phyloP scores from a whole-genome alignment of 2,329 filamentous ascomycete genomes.

The Penicillium thymicola region DNA sequence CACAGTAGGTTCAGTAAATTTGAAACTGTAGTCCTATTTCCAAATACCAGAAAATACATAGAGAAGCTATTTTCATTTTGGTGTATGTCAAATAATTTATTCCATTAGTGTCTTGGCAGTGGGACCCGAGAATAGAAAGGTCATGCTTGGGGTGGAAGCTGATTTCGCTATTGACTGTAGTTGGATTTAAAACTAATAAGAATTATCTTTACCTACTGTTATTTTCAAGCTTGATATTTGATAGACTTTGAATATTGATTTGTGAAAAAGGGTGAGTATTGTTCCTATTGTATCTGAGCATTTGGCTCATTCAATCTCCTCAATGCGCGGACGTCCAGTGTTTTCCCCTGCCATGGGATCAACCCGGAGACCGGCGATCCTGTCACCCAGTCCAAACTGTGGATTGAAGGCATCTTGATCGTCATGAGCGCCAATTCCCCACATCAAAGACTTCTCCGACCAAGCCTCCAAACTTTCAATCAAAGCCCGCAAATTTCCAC shows the following conservation, averaged over 20 bases:
- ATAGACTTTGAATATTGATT: neutral
- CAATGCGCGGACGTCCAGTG: slow-evolving; percentile 34
- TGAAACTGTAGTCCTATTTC: no score
- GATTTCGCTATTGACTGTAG: no score
- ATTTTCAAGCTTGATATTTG: neutral
- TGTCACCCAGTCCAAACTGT: slow-evolving; percentile 35
- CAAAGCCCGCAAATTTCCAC: slow-evolving; percentile 39
- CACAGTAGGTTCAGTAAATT: no score
- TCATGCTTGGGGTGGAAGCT: no score
- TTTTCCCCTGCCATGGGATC: slow-evolving; percentile 31
- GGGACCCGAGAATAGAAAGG: no score
- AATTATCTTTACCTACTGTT: neutral
- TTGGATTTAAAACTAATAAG: no score
- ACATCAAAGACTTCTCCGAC: slow-evolving; percentile 43
- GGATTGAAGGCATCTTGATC: slow-evolving; percentile 16
- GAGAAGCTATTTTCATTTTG: no score
- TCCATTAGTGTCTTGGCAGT: no score
- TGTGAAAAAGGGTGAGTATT: neutral
- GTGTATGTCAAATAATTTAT: no score
- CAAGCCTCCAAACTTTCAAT: slow-evolving; percentile 44
- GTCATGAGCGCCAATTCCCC: slow-evolving; percentile 33
- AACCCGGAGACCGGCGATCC: slow-evolving; percentile 38
- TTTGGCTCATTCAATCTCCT: slow-evolving; percentile 40
- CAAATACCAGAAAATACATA: no score
- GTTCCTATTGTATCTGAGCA: neutral